phyloP scores from a whole-genome alignment of 2,329 filamentous ascomycete genomes.

The Didymella keratinophila region DNA sequence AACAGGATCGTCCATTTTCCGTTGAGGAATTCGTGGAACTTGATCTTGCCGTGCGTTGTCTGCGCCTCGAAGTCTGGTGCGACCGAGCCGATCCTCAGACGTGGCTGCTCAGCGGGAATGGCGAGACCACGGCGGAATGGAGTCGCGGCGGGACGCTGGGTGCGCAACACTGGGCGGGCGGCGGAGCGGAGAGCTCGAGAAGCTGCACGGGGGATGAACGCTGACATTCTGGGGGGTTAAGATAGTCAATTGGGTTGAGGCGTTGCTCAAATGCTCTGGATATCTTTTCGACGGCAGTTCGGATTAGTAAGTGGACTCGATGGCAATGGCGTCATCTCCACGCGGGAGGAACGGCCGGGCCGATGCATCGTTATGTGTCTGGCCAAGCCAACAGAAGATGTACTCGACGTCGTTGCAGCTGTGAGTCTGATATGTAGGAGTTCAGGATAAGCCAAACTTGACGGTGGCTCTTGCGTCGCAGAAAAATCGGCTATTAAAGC shows the following conservation, averaged over 20 bases:
- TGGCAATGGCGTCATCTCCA: constrained; percentile 20
- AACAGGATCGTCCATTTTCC: constrained; percentile 84
- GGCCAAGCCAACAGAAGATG: not conserved
- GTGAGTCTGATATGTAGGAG: not conserved
- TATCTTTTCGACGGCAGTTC: constrained; percentile 1
- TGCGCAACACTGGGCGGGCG: constrained; percentile 35
- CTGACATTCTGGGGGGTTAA: constrained; percentile 40
- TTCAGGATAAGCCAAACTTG: not conserved
- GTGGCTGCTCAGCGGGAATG: constrained; percentile 51
- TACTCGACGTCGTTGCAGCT: not conserved
- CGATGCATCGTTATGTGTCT: not conserved
- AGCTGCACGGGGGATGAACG: constrained; percentile 46
- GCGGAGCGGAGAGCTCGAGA: constrained; percentile 44
- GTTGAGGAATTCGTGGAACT: constrained; percentile 71
- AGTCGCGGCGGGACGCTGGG: constrained; percentile 37
- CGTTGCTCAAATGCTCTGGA: not conserved
- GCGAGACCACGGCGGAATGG: constrained; percentile 50
- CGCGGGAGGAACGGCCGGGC: constrained; percentile 5
- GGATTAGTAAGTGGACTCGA: constrained; percentile 6
- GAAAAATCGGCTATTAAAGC: not conserved
- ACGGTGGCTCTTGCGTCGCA: not conserved
- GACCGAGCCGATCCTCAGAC: constrained; percentile 54
- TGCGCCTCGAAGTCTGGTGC: constrained; percentile 85
- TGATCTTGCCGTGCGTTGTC: constrained; percentile 78
- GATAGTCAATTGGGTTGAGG: constrained; percentile 2